These are phyloP conservation scores for Tulasnella sp. DNA, from an alignment of 768 basidiomycete genomes.

Conservation along the genomic window DNA sequence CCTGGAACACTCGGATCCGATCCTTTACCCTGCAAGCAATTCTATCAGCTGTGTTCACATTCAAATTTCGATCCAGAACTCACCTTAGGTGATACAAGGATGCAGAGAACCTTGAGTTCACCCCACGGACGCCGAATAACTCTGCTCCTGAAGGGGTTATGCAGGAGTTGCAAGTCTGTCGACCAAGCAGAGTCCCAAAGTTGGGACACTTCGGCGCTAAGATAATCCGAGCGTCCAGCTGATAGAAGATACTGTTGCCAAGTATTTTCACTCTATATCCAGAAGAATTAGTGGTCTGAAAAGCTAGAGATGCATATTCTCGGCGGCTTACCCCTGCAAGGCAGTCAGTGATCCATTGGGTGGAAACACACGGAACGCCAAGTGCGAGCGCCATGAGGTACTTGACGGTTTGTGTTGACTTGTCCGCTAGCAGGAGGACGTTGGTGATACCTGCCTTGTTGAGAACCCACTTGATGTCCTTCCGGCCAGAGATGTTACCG, in stretches of 20 bases:
- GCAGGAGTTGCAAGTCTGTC: neutral
- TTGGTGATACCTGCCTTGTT: constrained; percentile 18
- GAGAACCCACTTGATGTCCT: constrained; percentile 6
- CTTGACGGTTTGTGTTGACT: constrained; percentile 29
- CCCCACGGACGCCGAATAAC: constrained; percentile 7
- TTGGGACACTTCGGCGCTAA: constrained; percentile 15
- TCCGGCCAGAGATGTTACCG: neutral
- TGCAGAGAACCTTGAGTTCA: constrained; percentile 8
- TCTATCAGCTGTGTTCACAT: neutral
- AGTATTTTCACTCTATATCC: constrained; percentile 4
- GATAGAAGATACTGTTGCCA: constrained; percentile 17
- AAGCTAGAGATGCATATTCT: neutral
- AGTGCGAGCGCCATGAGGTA: constrained; percentile 33
- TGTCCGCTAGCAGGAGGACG: constrained; percentile 28
- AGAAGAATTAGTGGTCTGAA: neutral
- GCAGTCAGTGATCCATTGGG: constrained; percentile 26
- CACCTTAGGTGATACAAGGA: neutral
- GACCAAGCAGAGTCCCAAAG: constrained; percentile 5
- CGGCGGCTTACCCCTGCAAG: neutral
- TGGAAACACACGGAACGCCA: constrained; percentile 33
- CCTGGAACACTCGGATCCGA: neutral
- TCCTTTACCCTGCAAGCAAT: neutral
- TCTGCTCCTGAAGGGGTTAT: constrained; percentile 5
- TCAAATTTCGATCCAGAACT: neutral
- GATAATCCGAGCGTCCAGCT: constrained; percentile 15